Evolutionary conservation across 495 filamentous ascomycete genomes (phyloP), one percentile per base, ranked within the genome.

Genomic region (Jackrogersella minutella): DNA sequence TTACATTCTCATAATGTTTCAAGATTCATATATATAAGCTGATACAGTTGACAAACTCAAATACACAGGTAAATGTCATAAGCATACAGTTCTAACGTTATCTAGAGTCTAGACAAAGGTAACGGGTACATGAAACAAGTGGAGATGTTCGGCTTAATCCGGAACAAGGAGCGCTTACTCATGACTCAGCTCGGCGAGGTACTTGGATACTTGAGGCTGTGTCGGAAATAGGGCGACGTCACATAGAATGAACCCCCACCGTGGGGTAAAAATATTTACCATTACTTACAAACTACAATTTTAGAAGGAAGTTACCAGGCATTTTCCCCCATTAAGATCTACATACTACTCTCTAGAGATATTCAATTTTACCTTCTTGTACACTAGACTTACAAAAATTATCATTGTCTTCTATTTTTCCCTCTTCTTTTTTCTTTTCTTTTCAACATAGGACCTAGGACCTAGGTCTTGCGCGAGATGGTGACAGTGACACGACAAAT

Each of bases 181-280:
- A 49, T 49, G 44, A 49, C 44, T 49, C 44, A 30, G 41, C 9
- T 30, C 44, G 44, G 44, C 24, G 24, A 52, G 16, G 46, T 49
- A 31, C 44, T 31, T 49, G 31, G n/a, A 36, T 22, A 52, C 30
- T 16, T 34, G 31, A 36, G 17, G 30, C 30, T 22, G n/a, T n/a
- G n/a, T n/a, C n/a, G n/a, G n/a, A n/a, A n/a, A n/a, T 36, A 52
- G 44, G 14, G 41, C 59, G 59, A 63, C 59, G 56, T 54, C 40
- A 68, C 55, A 26, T 39, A 51, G 31, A 28, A 28, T 16, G 14
- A 46, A 68, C 3, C 71, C 73, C 73, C 73, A 66, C 71, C 54
- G 71, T 69, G 73, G 71, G 73, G 70, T 69, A 43, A 53, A 63
- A 68, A 64, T 69, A 60, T 62, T 58, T n/a, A n/a, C n/a, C n/a